These are phyloP conservation scores for Arachnomyces sp. DNA, from an alignment of 2,329 filamentous ascomycete genomes.

Conservation along the genomic window DNA sequence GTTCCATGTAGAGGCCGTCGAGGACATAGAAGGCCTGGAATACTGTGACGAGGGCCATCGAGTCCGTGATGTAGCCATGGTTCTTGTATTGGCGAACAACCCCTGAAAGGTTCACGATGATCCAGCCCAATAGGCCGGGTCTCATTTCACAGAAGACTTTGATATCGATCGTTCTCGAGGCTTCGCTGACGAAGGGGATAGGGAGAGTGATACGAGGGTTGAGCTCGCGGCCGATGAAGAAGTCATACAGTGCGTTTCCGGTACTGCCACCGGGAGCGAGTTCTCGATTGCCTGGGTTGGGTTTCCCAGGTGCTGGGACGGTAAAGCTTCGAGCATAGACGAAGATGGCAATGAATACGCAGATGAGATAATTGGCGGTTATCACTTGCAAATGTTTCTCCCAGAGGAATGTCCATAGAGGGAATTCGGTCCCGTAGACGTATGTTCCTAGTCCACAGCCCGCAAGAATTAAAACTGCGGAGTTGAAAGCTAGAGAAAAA, in stretches of 20 bases:
- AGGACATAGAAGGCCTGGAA: slow-evolving; percentile 77
- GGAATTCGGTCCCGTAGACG: slow-evolving; percentile 69
- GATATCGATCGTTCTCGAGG: slow-evolving; percentile 63
- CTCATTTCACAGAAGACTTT: slow-evolving; percentile 84
- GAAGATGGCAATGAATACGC: slow-evolving; percentile 63
- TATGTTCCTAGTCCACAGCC: slow-evolving; percentile 65
- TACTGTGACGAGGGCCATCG: slow-evolving; percentile 67
- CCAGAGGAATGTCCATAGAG: slow-evolving; percentile 85
- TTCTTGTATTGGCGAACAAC: slow-evolving; percentile 80
- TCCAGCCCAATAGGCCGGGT: slow-evolving; percentile 85
- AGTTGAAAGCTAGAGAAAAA: slow-evolving; percentile 56
- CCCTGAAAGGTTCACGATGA: slow-evolving; percentile 75
- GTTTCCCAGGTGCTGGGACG: slow-evolving; percentile 54
- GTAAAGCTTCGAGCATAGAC: slow-evolving; percentile 77
- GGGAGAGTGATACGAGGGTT: slow-evolving; percentile 66
- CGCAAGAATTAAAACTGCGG: slow-evolving; percentile 63
- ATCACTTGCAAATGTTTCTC: slow-evolving; percentile 83
- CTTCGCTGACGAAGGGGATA: slow-evolving; percentile 62
- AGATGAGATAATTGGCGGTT: slow-evolving; percentile 71
- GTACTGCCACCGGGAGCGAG: slow-evolving; percentile 72
- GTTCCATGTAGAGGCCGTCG: slow-evolving; percentile 79
- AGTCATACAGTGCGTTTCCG: slow-evolving; percentile 85
- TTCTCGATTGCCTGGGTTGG: slow-evolving; percentile 63
- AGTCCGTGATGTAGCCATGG: slow-evolving; percentile 76
- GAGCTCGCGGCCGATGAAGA: slow-evolving; percentile 90